These are phyloP conservation scores for Crotalaria pallida DNA, from an alignment of 306 rosid species.

Conservation along the genomic window DNA sequence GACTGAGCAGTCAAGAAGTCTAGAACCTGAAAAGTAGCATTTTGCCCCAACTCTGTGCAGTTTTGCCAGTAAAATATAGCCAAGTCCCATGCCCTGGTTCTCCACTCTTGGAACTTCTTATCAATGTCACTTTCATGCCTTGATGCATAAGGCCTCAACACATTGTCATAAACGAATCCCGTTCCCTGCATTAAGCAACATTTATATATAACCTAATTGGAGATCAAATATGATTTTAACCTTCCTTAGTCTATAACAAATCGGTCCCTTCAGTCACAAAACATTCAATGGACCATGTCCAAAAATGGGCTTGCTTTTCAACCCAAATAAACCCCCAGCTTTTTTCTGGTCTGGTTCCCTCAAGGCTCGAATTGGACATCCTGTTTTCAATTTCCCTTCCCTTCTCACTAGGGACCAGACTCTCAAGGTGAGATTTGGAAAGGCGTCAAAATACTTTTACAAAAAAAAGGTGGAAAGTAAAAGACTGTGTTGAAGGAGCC, in stretches of 20 bases:
- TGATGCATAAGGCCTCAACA: constrained; percentile 65
- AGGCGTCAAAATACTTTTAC: too few relatives aligned
- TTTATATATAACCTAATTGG: not conserved
- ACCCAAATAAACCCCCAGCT: too few relatives aligned
- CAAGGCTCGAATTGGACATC: too few relatives aligned
- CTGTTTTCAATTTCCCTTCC: too few relatives aligned
- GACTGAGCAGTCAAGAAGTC: constrained; percentile 53
- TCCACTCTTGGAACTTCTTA: constrained; percentile 53
- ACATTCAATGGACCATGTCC: too few relatives aligned
- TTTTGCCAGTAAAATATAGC: constrained; percentile 65
- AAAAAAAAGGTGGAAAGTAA: not conserved
- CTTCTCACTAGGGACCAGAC: too few relatives aligned
- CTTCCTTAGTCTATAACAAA: not conserved
- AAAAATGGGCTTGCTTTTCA: too few relatives aligned
- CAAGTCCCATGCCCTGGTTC: constrained; percentile 69
- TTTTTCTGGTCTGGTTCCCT: too few relatives aligned
- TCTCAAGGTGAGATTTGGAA: too few relatives aligned
- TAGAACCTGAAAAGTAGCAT: constrained; percentile 54
- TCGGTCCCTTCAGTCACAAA: too few relatives aligned
- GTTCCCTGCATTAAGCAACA: constrained; percentile 52
- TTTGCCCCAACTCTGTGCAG: constrained; percentile 60
- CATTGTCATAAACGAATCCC: constrained; percentile 46
- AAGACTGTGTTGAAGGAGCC: not conserved
- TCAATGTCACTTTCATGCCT: constrained; percentile 69
- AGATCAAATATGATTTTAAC: not conserved